phyloP scores from a whole-genome alignment of 441 rosid genomes.

The Mallotus japonicus region DNA sequence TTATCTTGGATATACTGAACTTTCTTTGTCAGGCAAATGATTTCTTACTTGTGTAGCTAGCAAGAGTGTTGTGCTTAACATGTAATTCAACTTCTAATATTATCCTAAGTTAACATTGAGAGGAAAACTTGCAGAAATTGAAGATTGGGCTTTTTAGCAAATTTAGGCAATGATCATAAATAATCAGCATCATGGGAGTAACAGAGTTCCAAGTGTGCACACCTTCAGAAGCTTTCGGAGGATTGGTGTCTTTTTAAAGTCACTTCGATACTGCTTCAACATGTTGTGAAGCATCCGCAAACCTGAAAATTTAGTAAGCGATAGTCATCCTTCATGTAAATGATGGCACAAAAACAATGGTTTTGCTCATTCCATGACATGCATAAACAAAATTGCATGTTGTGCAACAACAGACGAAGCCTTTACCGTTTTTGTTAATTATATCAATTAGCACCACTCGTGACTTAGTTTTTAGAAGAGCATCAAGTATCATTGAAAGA shows the following conservation, averaged over 20 bases:
- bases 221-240: constrained; percentile 99
- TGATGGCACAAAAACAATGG: constrained; percentile 1
- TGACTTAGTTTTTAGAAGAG: constrained; percentile 90
- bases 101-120: no score
- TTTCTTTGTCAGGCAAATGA: neutral
- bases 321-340: constrained; percentile 24
- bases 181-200: neutral
- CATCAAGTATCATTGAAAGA: constrained; percentile 99
- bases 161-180: neutral
- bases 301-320: constrained; percentile 50
- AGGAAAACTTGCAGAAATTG: neutral
- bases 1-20: neutral
- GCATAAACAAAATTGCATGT: constrained; percentile 10
- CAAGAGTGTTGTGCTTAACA: neutral
- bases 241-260: constrained; percentile 94
- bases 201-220: constrained; percentile 11
- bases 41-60: neutral
- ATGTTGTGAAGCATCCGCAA: constrained; percentile 96
- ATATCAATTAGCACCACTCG: constrained; percentile 71
- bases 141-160: neutral
- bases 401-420: constrained; percentile 24
- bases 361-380: constrained; percentile 2
- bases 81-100: neutral
- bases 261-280: constrained; percentile 82
- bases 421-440: constrained; percentile 86